These are phyloP conservation scores for Neurospora sp. DNA, from an alignment of 495 filamentous ascomycete genomes.

Conservation along the genomic window DNA sequence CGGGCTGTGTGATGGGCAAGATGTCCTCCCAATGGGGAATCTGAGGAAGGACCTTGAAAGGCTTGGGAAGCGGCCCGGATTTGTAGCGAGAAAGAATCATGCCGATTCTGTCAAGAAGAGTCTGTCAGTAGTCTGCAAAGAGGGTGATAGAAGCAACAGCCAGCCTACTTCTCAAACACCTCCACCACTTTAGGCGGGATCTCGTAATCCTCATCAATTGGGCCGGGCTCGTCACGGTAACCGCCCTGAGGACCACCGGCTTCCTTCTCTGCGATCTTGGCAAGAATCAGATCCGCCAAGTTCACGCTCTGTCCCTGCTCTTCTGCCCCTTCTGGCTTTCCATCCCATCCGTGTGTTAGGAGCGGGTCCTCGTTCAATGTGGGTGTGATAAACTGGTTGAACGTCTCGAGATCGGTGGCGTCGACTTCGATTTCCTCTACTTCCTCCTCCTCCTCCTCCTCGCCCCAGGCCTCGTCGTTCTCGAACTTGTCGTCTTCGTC, in stretches of 20 bases:
- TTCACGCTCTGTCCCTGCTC: conserved; percentile 55
- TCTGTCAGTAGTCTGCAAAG: conserved; percentile 6
- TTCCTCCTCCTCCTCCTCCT: conserved; percentile 70
- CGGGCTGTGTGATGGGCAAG: conserved; percentile 18
- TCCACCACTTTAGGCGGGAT: conserved; percentile 87
- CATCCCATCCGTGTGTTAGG: conserved; percentile 38
- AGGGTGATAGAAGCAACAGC: neutral
- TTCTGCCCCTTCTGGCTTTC: conserved; percentile 29
- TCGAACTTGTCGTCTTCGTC: conserved; percentile 32
- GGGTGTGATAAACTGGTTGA: conserved; percentile 76
- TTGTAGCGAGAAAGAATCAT: conserved; percentile 86
- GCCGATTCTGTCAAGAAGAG: conserved; percentile 49
- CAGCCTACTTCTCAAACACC: conserved; percentile 74
- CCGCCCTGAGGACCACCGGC: conserved; percentile 40
- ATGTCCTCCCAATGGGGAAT: conserved; percentile 86
- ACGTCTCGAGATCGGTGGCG: conserved; percentile 79
- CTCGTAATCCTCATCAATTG: conserved; percentile 67
- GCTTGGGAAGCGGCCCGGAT: conserved; percentile 88
- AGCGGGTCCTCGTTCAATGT: conserved; percentile 40
- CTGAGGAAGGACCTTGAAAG: conserved; percentile 91
- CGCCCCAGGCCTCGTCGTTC: conserved; percentile 50
- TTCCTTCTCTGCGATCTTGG: conserved; percentile 91
- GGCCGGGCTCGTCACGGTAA: conserved; percentile 20
- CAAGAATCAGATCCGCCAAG: conserved; percentile 81
- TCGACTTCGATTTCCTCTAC: conserved; percentile 76